Percentiles rank a stretch among this genome's conserved stretches.
phyloP scores from a whole-genome alignment of 345 rosid genomes.

The Populus alba region DNA sequence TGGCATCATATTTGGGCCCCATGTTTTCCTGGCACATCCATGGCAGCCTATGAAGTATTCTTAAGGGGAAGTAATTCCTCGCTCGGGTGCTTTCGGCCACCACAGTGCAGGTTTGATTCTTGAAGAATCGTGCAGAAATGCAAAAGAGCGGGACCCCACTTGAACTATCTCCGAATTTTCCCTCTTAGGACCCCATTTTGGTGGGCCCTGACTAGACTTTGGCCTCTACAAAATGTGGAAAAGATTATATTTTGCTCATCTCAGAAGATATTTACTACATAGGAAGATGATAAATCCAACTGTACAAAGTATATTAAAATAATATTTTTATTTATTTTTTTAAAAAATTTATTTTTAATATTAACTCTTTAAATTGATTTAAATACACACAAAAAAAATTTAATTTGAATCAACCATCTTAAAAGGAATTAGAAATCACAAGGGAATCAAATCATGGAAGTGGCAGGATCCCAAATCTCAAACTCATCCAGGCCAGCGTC shows the following conservation, averaged over 20 bases:
- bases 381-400: too few species aligned
- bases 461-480: constrained; percentile 96
- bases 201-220: neutral
- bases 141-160: neutral
- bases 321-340: too few species aligned
- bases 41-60: neutral
- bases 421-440: neutral
- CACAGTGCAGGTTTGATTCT: neutral
- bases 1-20: neutral
- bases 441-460: constrained; percentile 63
- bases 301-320: too few species aligned
- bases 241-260: neutral
- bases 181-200: neutral
- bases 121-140: neutral
- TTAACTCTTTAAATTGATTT: too few species aligned
- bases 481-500: constrained; percentile 72
- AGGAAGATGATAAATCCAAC: too few species aligned
- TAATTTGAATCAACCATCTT: too few species aligned
- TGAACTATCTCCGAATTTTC: neutral
- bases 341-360: too few species aligned
- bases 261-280: neutral
- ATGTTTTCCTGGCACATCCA: neutral
- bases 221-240: neutral
- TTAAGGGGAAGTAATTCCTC: neutral
- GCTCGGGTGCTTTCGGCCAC: neutral